Evolutionary conservation across 1,139 yeast species (phyloP), one percentile per base, ranked within the genome.

Genomic region (Eremothecium gossypii): DNA sequence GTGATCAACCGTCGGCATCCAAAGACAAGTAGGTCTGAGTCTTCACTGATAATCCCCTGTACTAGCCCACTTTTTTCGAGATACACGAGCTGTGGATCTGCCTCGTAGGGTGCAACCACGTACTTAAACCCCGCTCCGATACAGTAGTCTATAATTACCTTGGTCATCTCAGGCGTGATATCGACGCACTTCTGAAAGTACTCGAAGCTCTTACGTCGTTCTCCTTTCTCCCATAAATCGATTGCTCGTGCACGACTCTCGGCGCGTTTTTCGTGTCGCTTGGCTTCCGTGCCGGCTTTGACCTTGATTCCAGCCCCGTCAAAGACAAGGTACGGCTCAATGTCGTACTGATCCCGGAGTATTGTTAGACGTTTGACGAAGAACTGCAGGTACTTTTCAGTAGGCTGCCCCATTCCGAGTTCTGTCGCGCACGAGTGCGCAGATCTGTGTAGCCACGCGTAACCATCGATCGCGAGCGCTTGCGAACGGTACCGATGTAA

Each of bases 51-150:
- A 7, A 93, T 83, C 0, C 93, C 98, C 49, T 86, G 83, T 8
- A 87, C 93, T 1, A 76, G 44, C 0, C 93, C 93, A 0, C 66
- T 52, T 45, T 77, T 76, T 58, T 91, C 98, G 39, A 93, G 69
- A 54, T 81, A 86, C 7, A 91, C 97, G 82, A 93, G 76, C 60
- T 93, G 98, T 0, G 98, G 84, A 60, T 93, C 99, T 0, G 98
- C 98, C 64, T 93, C 99, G 59, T 87, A 93, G 0, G 99, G 99
- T 0, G 99, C 98, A 8, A 93, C 98, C 12, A 91, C 76, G 54
- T 77, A 91, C 48, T 71, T 72, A 38, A 93, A 77, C 1, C 66
- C 63, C 39, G 72, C 68, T n/a, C 60, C 55, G 51, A 78, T 79
- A 48, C 93, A 70, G 50, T 76, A 81, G 29, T 81, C 81, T 63